Evolutionary conservation across 306 rosid genomes (phyloP), one percentile per base, ranked within the genome.

Genomic region (Dryas drummondii): DNA sequence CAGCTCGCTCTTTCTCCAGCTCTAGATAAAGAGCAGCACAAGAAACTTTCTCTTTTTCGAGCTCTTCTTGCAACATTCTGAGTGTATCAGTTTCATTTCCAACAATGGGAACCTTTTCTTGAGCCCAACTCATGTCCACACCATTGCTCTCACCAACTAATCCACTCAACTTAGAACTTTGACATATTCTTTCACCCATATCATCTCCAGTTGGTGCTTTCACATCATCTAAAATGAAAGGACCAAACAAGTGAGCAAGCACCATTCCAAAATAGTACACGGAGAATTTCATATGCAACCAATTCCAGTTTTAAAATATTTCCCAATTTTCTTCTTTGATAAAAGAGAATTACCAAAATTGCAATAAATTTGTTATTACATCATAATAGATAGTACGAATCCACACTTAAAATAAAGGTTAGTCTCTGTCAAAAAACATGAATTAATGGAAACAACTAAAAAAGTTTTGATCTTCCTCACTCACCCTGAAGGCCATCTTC

Each of bases 1-100:
- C 93, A 73, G 96, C 91, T 86, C 96, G 86, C 91, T 92, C 99
- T 87, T 96, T 84, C 84, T 96, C 99, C 72, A 96, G 91, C 86
- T 96, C 99, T 56, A 88, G 63, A 87, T 71, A 88, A 55, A 96
- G 96, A 80, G 87, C 75, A 62, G 87, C 85, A 53, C 76, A 84
- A 56, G 91, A 90, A 16, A 86, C 76, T 79, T 41, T 90, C 86
- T 86, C 99, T 85, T 89, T 89, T 70, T 81, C 85, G 3, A 92
- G 84, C 14, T 86, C 88, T 60, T 74, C 72, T 83, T 92, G 91
- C 88, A 88, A 84, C 79, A 77, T 71, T 77, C 79, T 81, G 66
- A 88, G 55, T 26, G 15, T 65, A 52, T 79, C 78, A 53, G 32
- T 79, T 82, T 83, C 88, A 79, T 87, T 82, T 62, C 70, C 85